Evolutionary conservation across 2,329 filamentous ascomycete species (phyloP), one percentile per base, ranked within the genome.

Genomic region (Pezicula carpinea): DNA sequence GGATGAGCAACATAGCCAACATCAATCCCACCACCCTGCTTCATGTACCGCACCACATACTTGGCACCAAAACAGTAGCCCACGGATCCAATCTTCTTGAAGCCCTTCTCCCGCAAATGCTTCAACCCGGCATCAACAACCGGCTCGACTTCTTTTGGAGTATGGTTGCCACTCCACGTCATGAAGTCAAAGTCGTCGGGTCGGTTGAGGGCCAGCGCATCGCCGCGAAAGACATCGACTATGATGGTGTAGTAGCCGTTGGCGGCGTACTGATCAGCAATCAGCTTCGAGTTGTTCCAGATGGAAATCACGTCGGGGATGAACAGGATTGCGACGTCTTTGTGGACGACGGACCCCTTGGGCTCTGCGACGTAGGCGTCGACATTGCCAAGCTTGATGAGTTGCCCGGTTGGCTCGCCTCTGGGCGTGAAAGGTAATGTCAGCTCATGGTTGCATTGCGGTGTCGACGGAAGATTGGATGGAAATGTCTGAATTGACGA

Each of bases 1-100:
- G 89, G 89, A 66, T 93, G 89, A 1, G 87, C 89, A 15, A 80
- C 68, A 67, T 76, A 93, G 33, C 85, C 88, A 44, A 78, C 86
- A 45, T 87, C 75, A 54, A 92, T 74, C 51, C 70, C 66, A 52
- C 80, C 80, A 29, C 68, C 74, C 47, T 75, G 73, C 4, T 55
- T 39, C 59, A 82, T 75, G 71, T 83, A 85, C 35, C 89, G 81
- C 44, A 76, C 75, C 29, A 88, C 79, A 64, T 87, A 90, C 78
- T 87, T 87, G 46, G 76, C 85, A 32, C 87, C 86, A 55, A 89
- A 87, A 67, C 87, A 90, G 67, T 89, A 89, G 0, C 86, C 86
- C 0, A 82, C 77, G 13, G 73, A 77, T 2, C 79, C 85, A 31
- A 90, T 67, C 53, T 75, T 79, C 62, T 76, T 79, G 39, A 77